Percentiles rank a stretch among this genome's conserved stretches.
Conservation (phyloP, 495 filamentous ascomycete genomes). For the Elasticomyces elasticus region DNA sequence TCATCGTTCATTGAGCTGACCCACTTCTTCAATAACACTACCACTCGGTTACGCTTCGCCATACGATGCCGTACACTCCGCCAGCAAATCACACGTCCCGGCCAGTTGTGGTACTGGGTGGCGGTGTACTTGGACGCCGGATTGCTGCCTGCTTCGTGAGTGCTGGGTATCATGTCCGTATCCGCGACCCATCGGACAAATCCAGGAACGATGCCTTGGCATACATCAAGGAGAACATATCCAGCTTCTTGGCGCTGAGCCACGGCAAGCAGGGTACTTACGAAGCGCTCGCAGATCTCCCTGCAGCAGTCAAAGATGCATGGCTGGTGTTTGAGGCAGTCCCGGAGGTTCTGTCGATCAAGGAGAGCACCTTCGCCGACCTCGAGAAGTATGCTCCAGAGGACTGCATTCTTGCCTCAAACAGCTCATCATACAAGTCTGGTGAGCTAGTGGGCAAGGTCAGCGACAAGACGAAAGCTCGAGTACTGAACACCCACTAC, state of each 20-base stretch:
- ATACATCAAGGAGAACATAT: slow-evolving; percentile 36
- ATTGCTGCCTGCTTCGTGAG: slow-evolving; percentile 37
- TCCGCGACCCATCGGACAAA: slow-evolving; percentile 36
- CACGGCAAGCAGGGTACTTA: slow-evolving; percentile 27
- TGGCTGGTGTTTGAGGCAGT: slow-evolving; percentile 48
- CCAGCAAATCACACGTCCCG: slow-evolving; percentile 29
- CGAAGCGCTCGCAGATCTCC: slow-evolving; percentile 29
- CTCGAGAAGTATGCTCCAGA: slow-evolving; percentile 35
- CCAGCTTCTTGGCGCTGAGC: slow-evolving; percentile 26
- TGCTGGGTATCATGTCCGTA: slow-evolving; percentile 34
- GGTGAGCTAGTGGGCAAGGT: slow-evolving; percentile 39
- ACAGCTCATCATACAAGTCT: slow-evolving; percentile 41
- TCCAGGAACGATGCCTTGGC: slow-evolving; percentile 29
- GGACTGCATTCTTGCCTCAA: slow-evolving; percentile 45
- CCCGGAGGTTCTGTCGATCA: slow-evolving; percentile 44
- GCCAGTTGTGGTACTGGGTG: slow-evolving; percentile 38
- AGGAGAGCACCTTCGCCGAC: slow-evolving; percentile 40
- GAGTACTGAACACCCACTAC: slow-evolving; percentile 44
- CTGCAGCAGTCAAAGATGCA: slow-evolving; percentile 34
- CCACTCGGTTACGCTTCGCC: too few species aligned
- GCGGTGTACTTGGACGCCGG: slow-evolving; percentile 40
- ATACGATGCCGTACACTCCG: slow-evolving; percentile 26
- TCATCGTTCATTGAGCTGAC: too few species aligned
- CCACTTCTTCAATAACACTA: too few species aligned
- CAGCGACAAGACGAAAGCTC: slow-evolving; percentile 24